Evolutionary conservation across 2,329 filamentous ascomycete genomes (phyloP), one percentile per base, ranked within the genome.

Genomic region (Alternaria dauci): DNA sequence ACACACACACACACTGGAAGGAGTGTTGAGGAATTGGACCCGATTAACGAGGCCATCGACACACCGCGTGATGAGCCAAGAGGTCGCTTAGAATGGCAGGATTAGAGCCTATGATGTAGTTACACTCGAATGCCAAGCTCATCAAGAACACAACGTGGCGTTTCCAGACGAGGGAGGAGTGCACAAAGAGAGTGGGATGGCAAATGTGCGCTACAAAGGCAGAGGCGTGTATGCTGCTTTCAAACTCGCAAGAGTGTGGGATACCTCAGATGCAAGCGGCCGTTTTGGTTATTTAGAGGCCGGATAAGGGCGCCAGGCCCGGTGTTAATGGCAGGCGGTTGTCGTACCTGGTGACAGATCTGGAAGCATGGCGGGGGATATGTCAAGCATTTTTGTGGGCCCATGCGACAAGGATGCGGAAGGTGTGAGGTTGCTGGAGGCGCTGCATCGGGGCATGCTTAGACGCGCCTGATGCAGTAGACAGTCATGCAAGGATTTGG

Each of bases 281-380:
- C 38, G 60, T 46, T 34, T 23, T 23, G 20, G 4, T 23, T 32
- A 44, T 30, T 20, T 58, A 46, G 54, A 28, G 42, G 47, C 34
- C 46, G 54, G 43, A 47, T 41, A 43, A 43, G 39, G 34, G 46
- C 30, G 30, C 20, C 46, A 48, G 46, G 47, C 36, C 42, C 53
- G 54, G 62, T 59, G 39, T 51, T 47, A 55, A 55, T 44, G 47
- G 58, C 44, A 47, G 58, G 39, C 47, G 34, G 28, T 48, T 14
- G 43, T 48, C 16, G 43, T 58, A 55, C 52, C 46, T 55, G 61
- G 59, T 55, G 42, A 59, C 60, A 58, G 58, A 66, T 69, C 63
- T 71, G 68, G 68, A 71, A 57, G 66, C 62, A 61, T 58, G 39
- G 50, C 44, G 56, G 64, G 51, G 51, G 55, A 65, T 50, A 67